Base-by-base conservation (phyloP, 371 early-diverging fungal species). In the Capniomyces stellatus region DNA sequence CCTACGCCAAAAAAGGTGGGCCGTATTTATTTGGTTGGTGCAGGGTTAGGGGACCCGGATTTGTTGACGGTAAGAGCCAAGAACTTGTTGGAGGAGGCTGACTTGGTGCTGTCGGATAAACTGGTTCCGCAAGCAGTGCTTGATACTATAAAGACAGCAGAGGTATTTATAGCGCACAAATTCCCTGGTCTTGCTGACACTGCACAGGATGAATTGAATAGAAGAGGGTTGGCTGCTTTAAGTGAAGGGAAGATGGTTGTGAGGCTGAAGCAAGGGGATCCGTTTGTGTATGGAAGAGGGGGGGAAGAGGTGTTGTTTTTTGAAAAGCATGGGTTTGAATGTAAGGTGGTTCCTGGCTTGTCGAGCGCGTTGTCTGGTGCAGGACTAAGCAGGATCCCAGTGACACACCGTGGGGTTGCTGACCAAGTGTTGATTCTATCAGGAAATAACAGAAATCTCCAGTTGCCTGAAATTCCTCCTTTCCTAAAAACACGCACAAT, bases 231-330 rank as follows among this genome's bases (percentile, higher is more conserved):
- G 28, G 76, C 77, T 47, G 86, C 78, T 18, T 65, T 87, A 24
- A 52, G 69, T 4, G 63, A 72, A 29, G 84, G 83, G 19, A 66
- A 75, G 60, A 70, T 64, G 1, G 91, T 92, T 3, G 86, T 87
- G 27, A 70, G 93, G 43, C 73, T 92, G 51, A 90, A 92, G 73
- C 81, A 81, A 51, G 93, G 93, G 2, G 89, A 90, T 57, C 88
- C 89, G 15, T 81, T 87, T 58, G 72, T 92, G 41, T 92, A 86
- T 64, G 91, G 91, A n/a, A 79, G 92, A 22, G 91, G 89, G 24
- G 89, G 82, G 3, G 93, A 92, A 62, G 93, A 92, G 62, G 67
- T 85, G 12, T 44, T 80, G 41, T 82, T 72, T 60, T 84, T 87
- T 66, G 73, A 78, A 27, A 66, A 74, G 39, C 72, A 71, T 55